phyloP scores from a whole-genome alignment of 805 yeast species.

The Teunomyces aglyptinius region DNA sequence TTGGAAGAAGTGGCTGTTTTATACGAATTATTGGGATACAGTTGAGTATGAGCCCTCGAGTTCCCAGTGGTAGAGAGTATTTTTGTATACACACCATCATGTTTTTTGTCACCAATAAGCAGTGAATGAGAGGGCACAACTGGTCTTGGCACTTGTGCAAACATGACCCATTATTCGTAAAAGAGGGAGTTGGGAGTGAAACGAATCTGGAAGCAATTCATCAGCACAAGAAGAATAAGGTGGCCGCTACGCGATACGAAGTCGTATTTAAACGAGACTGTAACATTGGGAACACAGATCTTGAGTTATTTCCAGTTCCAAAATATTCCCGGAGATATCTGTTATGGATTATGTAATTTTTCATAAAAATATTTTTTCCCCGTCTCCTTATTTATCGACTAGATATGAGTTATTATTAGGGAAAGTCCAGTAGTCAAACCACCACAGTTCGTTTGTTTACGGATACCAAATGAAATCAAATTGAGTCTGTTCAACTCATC shows the following conservation, averaged over 20 bases:
- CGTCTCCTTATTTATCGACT: not conserved
- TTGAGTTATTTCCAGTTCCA: not conserved
- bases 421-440: not conserved
- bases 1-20: too few relatives aligned
- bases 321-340: too few relatives aligned
- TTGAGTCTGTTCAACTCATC: not conserved
- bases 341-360: not conserved
- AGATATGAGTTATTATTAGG: not conserved
- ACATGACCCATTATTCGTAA: too few relatives aligned
- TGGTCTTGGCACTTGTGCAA: too few relatives aligned
- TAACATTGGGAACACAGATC: not conserved
- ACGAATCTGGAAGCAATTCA: not conserved
- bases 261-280: not conserved
- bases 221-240: too few relatives aligned
- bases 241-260: not conserved
- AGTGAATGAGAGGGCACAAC: too few relatives aligned
- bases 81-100: too few relatives aligned
- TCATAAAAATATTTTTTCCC: not conserved
- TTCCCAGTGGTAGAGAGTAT: too few relatives aligned
- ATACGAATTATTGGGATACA: too few relatives aligned
- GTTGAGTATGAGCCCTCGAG: too few relatives aligned
- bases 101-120: too few relatives aligned
- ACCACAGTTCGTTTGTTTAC: not conserved
- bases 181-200: too few relatives aligned
- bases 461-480: not conserved